Evolutionary conservation across 352 stramenopile genomes (phyloP), one percentile per base, ranked within the genome.

Genomic region (Ochromonadaceae sp.): DNA sequence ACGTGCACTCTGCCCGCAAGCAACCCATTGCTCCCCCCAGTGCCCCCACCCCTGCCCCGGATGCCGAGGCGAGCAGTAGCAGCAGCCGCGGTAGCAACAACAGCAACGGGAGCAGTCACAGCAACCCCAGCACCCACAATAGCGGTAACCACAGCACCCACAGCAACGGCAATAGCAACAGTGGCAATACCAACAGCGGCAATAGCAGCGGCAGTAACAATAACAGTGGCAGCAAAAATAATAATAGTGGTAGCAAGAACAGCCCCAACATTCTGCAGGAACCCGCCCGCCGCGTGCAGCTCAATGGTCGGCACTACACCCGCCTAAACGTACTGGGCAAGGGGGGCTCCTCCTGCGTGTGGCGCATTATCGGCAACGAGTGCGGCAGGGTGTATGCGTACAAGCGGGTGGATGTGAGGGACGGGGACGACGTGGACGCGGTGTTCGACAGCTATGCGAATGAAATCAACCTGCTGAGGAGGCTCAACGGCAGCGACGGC

Each of bases 401-500:
- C 10, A 63, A 63, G 22, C 36, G 34, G 15, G 28, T 63, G 1
- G 38, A 63, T 14, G 9, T 63, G 9, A 2, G 3, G 9, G 20
- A 32, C 30, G 34, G 22, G 30, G 55, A 63, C 3, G 55, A 63
- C 17, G 15, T 5, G 20, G 36, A 63, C 9, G 34, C 17, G 14
- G 40, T 63, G 3, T 63, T 63, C 12, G 35, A 4, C 26, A 44
- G 3, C 28, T 50, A 63, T 41, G 55, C 34, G 17, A 63, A 63
- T 36, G 55, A 63, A 36, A 63, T 63, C 12, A 20, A 43, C 25
- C 25, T 63, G 20, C 41, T 63, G 28, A 43, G 40, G 3, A 12
- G 26, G 26, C 25, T 47, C 10, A 47, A 63, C 39, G 34, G 35
- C 2, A 50, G 38, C 25, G 9, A 26, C 26, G n/a, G n/a, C n/a